Base-by-base conservation (phyloP, 2,329 filamentous ascomycete species). In the Colletotrichum orchidophilum region DNA sequence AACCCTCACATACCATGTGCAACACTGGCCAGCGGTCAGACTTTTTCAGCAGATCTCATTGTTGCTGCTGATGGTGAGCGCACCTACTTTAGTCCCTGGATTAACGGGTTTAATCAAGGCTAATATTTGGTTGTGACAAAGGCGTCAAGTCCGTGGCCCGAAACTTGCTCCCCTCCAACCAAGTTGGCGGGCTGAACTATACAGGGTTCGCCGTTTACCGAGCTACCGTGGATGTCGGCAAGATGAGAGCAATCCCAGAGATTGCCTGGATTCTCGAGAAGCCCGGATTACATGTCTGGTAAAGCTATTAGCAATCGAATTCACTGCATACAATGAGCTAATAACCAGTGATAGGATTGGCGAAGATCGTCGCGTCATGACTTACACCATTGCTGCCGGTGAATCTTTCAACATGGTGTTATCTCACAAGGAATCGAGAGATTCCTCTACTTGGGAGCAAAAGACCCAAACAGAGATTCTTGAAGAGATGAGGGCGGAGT, bases 341-440 rank as follows among this genome's bases (percentile, higher is more conserved):
- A 21, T 9, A 31, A 12, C 18, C 5, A 54, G n/a, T 58, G 3
- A 5, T 39, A 83, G 81, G 82, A 80, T 85, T 42, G 83, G 83
- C 5, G 76, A 82, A 26, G 75, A 80, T 21, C 74, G 82, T 1
- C 84, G 86, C 68, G 82, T 84, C 13, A 86, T 86, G 82, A 81
- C 83, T 0, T 85, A 84, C 70, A 77, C 77, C 5, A 86, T 86
- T 11, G 78, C 82, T 1, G 77, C 76, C 1, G 82, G 83, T 2
- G 79, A 81, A 54, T 78, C 81, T 0, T 85, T 85, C 75, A 85
- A 85, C 71, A 82, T 86, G 81, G 84, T 85, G 0, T 75, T 86
- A 0, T 84, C 82, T 6, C 83, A 85, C 71, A 76, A 76, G 9
- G 84, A 85, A 71, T 59, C 75, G 6, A 76, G 75, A 0, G 79